Conservation (phyloP, 345 rosid genomes). For the Erucastrum elatum region DNA sequence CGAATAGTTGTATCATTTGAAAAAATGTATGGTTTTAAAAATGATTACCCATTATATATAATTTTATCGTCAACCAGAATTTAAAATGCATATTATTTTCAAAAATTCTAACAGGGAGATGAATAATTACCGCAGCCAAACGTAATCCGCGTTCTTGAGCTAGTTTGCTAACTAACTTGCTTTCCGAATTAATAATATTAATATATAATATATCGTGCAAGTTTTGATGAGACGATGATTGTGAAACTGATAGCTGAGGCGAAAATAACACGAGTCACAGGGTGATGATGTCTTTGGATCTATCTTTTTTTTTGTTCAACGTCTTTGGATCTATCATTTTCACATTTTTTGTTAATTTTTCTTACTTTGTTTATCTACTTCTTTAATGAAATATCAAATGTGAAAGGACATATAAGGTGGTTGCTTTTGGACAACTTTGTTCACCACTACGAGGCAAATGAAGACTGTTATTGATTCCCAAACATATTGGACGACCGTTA, state of each 20-base stretch:
- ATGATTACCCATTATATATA: too few species aligned
- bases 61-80: neutral
- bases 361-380: neutral
- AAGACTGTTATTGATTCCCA: conserved; percentile 42
- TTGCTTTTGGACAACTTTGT: conserved; percentile 41
- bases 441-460: conserved; percentile 36
- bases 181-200: neutral
- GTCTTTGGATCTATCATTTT: neutral
- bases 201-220: neutral
- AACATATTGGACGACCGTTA: conserved; percentile 13
- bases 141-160: neutral
- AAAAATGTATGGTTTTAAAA: neutral
- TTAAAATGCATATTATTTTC: neutral
- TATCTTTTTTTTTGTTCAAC: neutral
- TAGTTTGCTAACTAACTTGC: neutral
- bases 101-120: neutral
- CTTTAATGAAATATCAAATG: neutral
- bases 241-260: neutral
- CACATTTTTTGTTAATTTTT: neutral
- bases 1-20: neutral
- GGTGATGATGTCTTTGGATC: neutral
- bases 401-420: conserved; percentile 31
- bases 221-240: neutral
- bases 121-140: neutral
- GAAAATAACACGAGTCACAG: neutral